Evolutionary conservation across 768 basidiomycete species (phyloP).

Genomic region (Grammothele lineata): DNA sequence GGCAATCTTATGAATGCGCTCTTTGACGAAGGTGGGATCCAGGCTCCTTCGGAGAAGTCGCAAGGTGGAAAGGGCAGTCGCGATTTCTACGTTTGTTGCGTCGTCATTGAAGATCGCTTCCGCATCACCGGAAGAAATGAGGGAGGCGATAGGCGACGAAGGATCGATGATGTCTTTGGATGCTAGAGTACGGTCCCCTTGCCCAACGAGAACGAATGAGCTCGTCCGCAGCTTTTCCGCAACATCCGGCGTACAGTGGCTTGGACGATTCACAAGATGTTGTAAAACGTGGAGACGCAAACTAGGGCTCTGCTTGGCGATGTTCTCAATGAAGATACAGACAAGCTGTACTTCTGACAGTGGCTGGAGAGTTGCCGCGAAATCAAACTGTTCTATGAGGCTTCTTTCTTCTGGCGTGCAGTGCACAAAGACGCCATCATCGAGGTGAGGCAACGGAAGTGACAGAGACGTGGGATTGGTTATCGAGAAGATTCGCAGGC

Average conservation of each 20-base stretch:
- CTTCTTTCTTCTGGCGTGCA: not conserved
- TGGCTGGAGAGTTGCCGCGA: not conserved
- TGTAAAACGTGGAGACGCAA: too few species aligned
- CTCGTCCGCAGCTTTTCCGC: not conserved
- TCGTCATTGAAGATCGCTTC: not conserved
- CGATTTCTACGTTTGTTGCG: not conserved
- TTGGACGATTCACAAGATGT: too few species aligned
- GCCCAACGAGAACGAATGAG: conserved; percentile 2
- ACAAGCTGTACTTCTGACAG: not conserved
- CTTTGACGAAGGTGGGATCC: not conserved
- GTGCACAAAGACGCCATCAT: not conserved
- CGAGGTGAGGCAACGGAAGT: not conserved
- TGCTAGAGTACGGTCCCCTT: not conserved
- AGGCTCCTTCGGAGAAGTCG: conserved; percentile 1
- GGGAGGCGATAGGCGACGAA: not conserved
- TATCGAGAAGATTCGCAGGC: too few species aligned
- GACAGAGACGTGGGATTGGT: not conserved
- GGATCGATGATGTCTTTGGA: conserved; percentile 6
- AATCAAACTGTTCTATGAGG: conserved; percentile 3
- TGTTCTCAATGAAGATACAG: too few species aligned
- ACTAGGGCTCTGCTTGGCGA: too few species aligned
- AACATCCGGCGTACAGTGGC: too few species aligned
- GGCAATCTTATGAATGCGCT: not conserved
- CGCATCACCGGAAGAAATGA: not conserved
- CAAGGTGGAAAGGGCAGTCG: not conserved